Evolutionary conservation across 768 basidiomycete genomes (phyloP).

Genomic region (Hortiboletus flavorubellus): DNA sequence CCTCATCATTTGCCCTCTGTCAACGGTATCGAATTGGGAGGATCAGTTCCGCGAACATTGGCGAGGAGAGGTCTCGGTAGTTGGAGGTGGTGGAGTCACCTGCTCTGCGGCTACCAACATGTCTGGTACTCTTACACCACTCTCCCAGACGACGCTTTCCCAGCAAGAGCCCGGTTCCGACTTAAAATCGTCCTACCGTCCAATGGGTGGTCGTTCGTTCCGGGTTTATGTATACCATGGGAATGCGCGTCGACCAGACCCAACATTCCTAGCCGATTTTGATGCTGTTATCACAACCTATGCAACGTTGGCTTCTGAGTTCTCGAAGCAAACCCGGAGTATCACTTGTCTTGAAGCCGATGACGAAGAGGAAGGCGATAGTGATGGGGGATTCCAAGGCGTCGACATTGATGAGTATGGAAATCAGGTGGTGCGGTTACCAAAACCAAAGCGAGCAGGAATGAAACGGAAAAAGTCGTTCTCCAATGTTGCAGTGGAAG

Average conservation of each 20-base stretch:
- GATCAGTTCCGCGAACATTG: conserved; percentile 98
- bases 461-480: conserved; percentile 61
- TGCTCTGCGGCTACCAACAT: conserved; percentile 31
- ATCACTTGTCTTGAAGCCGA: conserved; percentile 56
- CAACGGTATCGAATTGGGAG: conserved; percentile 98
- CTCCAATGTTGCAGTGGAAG: conserved; percentile 41
- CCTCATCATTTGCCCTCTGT: conserved; percentile 93
- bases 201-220: conserved; percentile 51
- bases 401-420: conserved; percentile 68
- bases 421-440: conserved; percentile 53
- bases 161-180: conserved; percentile 27
- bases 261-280: conserved; percentile 86
- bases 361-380: conserved; percentile 63
- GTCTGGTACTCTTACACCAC: conserved; percentile 35
- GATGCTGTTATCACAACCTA: conserved; percentile 98
- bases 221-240: conserved; percentile 97
- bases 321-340: conserved; percentile 80
- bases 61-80: conserved; percentile 80
- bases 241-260: conserved; percentile 79
- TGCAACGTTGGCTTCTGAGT: conserved; percentile 93
- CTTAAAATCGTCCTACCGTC: conserved; percentile 31
- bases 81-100: conserved; percentile 65
- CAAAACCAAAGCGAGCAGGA: conserved; percentile 66
- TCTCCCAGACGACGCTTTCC: conserved; percentile 33
- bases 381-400: conserved; percentile 60